Conservation (phyloP, 2,329 filamentous ascomycete species). For the Penicillium sp. region DNA sequence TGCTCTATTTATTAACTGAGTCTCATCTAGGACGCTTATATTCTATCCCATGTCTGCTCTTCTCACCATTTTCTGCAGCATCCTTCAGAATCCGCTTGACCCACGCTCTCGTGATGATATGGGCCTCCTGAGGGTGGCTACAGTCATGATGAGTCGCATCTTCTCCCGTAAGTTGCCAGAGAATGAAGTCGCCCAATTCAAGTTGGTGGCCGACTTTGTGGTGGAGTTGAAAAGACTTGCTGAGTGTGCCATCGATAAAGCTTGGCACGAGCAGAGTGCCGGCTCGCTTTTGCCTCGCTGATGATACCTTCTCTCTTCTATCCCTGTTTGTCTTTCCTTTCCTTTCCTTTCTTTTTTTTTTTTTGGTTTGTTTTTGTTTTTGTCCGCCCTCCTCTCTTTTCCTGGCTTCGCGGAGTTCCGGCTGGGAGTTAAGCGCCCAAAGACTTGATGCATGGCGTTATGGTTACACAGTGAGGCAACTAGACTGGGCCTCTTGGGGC, state of each 20-base stretch:
- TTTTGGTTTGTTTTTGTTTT: too few relatives aligned
- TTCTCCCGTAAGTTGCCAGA: slow-evolving; percentile 35
- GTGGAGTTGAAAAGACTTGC: slow-evolving; percentile 51
- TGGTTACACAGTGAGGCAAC: too few relatives aligned
- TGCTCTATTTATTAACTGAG: background rate
- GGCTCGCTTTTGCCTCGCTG: slow-evolving; percentile 3
- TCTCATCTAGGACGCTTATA: slow-evolving; percentile 52
- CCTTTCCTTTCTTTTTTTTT: too few relatives aligned
- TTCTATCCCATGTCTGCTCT: slow-evolving; percentile 63
- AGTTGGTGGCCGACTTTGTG: slow-evolving; percentile 50
- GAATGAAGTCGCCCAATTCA: slow-evolving; percentile 47
- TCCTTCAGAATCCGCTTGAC: slow-evolving; percentile 54
- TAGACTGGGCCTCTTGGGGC: too few relatives aligned
- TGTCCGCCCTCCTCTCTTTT: too few relatives aligned
- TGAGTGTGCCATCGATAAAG: slow-evolving; percentile 49
- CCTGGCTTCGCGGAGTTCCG: too few relatives aligned
- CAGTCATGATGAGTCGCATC: slow-evolving; percentile 48
- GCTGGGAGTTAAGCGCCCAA: too few relatives aligned
- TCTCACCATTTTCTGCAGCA: slow-evolving; percentile 60
- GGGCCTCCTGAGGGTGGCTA: slow-evolving; percentile 49
- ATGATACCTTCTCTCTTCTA: too few relatives aligned
- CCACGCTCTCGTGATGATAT: slow-evolving; percentile 52
- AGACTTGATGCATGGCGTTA: too few relatives aligned
- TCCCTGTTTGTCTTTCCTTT: too few relatives aligned
- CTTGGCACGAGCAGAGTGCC: slow-evolving; percentile 34